Evolutionary conservation across 1,284 basidiomycete genomes (phyloP).

Genomic region (Tylopilus orsonianus): DNA sequence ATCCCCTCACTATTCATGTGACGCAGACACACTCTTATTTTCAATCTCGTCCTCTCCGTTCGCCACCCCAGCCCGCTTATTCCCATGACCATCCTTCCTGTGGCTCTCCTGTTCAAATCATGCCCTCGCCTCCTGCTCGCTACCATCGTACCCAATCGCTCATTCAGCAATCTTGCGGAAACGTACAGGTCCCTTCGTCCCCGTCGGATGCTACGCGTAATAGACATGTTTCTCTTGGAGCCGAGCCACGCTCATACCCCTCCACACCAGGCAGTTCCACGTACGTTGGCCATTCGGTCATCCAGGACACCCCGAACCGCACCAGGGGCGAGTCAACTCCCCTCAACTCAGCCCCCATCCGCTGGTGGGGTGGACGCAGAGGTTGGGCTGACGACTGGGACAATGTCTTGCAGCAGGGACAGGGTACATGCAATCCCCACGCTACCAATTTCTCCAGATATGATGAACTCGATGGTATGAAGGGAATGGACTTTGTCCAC

Average conservation of each 20-base stretch:
- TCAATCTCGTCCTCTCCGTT: slow-evolving; percentile 3
- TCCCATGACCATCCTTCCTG: slow-evolving; percentile 10
- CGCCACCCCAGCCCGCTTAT: slow-evolving; percentile 3
- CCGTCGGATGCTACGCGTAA: neutral
- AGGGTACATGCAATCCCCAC: neutral
- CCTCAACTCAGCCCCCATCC: slow-evolving; percentile 19
- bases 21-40: slow-evolving; percentile 12
- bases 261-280: neutral
- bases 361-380: slow-evolving; percentile 23
- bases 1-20: neutral
- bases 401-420: neutral
- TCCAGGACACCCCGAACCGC: neutral
- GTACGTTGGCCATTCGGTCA: neutral
- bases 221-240: slow-evolving; percentile 13
- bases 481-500: neutral
- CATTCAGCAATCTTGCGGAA: slow-evolving; percentile 20
- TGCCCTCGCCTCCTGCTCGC: slow-evolving; percentile 6
- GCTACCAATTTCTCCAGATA: neutral
- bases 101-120: slow-evolving; percentile 6
- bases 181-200: slow-evolving; percentile 3
- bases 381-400: slow-evolving; percentile 26
- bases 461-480: neutral
- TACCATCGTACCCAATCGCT: slow-evolving; percentile 19
- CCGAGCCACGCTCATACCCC: neutral
- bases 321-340: slow-evolving; percentile 13